Conservation (phyloP, 2,329 filamentous ascomycete species). For the Stagonosporopsis cucurbitacearum region DNA sequence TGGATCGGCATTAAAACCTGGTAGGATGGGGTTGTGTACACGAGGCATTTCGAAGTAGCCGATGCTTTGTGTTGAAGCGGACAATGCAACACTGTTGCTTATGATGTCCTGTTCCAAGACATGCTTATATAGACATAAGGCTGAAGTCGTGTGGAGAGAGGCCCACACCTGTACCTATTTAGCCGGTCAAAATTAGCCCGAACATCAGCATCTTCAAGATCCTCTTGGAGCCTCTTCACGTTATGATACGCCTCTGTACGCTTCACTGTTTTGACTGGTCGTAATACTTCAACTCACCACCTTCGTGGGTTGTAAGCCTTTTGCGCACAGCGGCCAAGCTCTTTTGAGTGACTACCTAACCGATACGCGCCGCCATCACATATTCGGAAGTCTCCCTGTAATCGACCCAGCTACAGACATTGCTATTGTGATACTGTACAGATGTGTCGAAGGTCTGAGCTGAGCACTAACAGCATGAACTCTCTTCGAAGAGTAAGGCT, state of each 20-base stretch:
- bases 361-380: neutral
- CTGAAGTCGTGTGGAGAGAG: constrained; percentile 19
- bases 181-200: constrained; percentile 15
- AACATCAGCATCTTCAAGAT: neutral
- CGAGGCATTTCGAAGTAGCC: constrained; percentile 32
- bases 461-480: neutral
- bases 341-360: neutral
- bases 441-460: neutral
- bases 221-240: no score
- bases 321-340: neutral
- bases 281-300: neutral
- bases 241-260: no score
- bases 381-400: neutral
- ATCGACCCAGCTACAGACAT: neutral
- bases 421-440: no score
- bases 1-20: constrained; percentile 68
- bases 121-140: constrained; percentile 15
- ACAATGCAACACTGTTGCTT: constrained; percentile 1
- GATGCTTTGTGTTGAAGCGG: neutral
- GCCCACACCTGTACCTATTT: constrained; percentile 14
- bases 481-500: neutral
- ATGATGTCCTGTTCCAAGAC: neutral
- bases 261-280: neutral
- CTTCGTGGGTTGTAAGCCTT: neutral
- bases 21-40: constrained; percentile 60